phyloP scores from a whole-genome alignment of 192 early-diverging fungal species.

The Chytriomyces hyalinus region DNA sequence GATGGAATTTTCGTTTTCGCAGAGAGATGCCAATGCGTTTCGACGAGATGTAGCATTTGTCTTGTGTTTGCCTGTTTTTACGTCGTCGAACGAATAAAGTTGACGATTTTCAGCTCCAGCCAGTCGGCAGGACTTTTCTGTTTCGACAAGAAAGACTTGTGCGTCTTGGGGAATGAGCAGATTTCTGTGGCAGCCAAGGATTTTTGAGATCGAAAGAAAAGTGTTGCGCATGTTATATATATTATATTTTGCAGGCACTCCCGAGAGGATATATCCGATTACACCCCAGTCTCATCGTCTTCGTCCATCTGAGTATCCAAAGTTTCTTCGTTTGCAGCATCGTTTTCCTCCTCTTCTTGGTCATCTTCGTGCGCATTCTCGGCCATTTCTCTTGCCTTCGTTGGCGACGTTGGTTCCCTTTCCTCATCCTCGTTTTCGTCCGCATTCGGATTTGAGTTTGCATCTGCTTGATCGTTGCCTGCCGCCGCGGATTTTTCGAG shows the following conservation, averaged over 20 bases:
- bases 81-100: background rate
- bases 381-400: background rate
- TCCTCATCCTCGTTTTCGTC: background rate
- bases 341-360: conserved; percentile 7
- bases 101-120: too few species aligned
- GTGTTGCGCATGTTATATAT: too few species aligned
- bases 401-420: background rate
- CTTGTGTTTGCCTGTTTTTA: conserved; percentile 1
- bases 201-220: too few species aligned
- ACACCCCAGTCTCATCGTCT: background rate
- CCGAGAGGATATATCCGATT: background rate
- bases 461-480: background rate
- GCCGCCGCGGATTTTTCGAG: background rate
- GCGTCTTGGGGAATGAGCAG: too few species aligned
- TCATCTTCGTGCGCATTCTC: background rate
- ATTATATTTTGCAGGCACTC: too few species aligned
- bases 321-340: background rate
- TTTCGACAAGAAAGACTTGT: too few species aligned
- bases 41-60: conserved; percentile 3
- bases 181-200: too few species aligned
- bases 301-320: background rate
- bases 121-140: too few species aligned
- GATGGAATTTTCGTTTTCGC: background rate
- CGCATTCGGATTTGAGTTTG: background rate
- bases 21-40: conserved; percentile 10